Evolutionary conservation across 2,329 filamentous ascomycete species (phyloP).

Genomic region (Penicillium sp.): DNA sequence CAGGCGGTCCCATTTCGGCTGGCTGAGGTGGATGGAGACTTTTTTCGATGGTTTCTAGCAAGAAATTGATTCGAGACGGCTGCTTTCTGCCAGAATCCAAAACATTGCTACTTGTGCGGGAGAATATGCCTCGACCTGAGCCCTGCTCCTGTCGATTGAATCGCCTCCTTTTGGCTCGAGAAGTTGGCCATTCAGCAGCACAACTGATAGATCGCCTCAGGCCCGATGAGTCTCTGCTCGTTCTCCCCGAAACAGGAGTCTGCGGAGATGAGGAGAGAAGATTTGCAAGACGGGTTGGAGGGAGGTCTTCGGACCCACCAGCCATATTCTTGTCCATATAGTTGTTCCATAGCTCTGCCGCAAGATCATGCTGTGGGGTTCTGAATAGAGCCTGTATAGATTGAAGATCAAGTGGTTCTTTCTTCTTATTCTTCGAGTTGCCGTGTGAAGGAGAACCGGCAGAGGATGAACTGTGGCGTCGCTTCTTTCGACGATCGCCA

Average conservation of each 20-base stretch:
- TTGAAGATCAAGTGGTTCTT: conserved; percentile 60
- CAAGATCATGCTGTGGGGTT: conserved; percentile 72
- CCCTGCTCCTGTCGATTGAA: conserved; percentile 54
- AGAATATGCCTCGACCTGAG: conserved; percentile 52
- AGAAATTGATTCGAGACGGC: conserved; percentile 55
- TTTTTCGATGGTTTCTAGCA: conserved; percentile 69
- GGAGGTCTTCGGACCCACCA: conserved; percentile 50
- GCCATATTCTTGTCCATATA: conserved; percentile 63
- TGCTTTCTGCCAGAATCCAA: conserved; percentile 44
- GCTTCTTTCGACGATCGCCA: conserved; percentile 60
- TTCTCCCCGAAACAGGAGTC: conserved; percentile 55
- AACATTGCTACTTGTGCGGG: conserved; percentile 45
- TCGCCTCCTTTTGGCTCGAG: conserved; percentile 66
- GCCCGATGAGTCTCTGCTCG: conserved; percentile 50
- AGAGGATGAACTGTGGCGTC: conserved; percentile 75
- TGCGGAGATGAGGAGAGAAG: conserved; percentile 74
- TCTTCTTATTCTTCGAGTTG: conserved; percentile 43
- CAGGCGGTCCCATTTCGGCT: conserved; percentile 40
- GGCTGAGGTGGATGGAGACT: conserved; percentile 44
- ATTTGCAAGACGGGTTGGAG: conserved; percentile 64
- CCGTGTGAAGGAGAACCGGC: conserved; percentile 65
- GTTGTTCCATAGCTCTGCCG: conserved; percentile 76
- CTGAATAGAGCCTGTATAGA: conserved; percentile 63
- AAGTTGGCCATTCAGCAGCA: conserved; percentile 69
- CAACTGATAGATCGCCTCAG: conserved; percentile 71